These are phyloP conservation scores for Fusarium dlaminii DNA, from an alignment of 2,329 filamentous ascomycete species.

Conservation along the genomic window DNA sequence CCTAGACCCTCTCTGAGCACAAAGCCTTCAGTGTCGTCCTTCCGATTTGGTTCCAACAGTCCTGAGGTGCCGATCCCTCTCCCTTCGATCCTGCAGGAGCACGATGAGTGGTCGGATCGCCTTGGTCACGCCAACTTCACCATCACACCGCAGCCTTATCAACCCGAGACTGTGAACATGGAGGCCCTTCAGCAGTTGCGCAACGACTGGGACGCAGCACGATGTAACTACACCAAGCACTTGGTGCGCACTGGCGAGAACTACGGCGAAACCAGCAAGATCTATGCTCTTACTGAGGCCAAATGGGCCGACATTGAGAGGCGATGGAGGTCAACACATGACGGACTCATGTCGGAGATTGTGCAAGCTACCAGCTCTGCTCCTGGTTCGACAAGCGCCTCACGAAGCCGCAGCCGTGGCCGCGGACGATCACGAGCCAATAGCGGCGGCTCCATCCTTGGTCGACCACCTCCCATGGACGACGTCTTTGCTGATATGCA, in stretches of 20 bases:
- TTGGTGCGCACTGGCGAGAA: slow-evolving; percentile 88
- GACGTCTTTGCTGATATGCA: slow-evolving; percentile 55
- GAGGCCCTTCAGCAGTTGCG: slow-evolving; percentile 70
- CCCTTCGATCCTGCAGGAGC: slow-evolving; percentile 71
- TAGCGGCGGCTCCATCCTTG: slow-evolving; percentile 54
- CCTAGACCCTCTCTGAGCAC: slow-evolving; percentile 74
- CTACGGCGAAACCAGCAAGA: slow-evolving; percentile 89
- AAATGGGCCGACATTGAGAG: slow-evolving; percentile 88
- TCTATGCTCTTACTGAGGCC: slow-evolving; percentile 82
- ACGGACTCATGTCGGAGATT: slow-evolving; percentile 67
- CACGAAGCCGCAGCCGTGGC: slow-evolving; percentile 53
- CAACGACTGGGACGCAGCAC: slow-evolving; percentile 83
- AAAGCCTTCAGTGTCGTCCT: slow-evolving; percentile 80
- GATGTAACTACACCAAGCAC: slow-evolving; percentile 89
- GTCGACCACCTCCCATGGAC: slow-evolving; percentile 47
- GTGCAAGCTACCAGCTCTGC: slow-evolving; percentile 48
- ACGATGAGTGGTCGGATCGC: slow-evolving; percentile 84
- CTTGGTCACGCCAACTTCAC: slow-evolving; percentile 95
- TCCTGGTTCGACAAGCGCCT: slow-evolving; percentile 39
- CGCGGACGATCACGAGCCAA: slow-evolving; percentile 51
- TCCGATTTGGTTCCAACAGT: slow-evolving; percentile 71
- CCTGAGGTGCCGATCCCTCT: slow-evolving; percentile 65
- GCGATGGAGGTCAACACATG: slow-evolving; percentile 76
- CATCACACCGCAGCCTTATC: slow-evolving; percentile 84
- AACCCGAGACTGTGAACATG: slow-evolving; percentile 69